Evolutionary conservation across 441 rosid species (phyloP).

Genomic region (Manihot esculenta): DNA sequence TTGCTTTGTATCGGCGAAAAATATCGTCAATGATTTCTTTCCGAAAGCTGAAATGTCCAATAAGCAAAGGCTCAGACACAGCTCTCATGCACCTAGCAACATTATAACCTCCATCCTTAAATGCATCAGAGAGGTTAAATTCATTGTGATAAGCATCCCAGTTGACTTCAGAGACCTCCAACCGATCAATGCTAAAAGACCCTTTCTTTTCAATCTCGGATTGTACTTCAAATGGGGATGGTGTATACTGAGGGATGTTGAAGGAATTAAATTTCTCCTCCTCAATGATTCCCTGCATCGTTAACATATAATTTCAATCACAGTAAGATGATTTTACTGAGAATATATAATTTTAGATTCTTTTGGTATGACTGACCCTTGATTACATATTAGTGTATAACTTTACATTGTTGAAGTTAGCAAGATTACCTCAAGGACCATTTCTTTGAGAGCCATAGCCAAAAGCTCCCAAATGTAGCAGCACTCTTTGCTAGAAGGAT

Average conservation of each 20-base stretch:
- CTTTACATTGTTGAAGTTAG: too few relatives aligned
- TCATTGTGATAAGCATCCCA: slow-evolving; percentile 34
- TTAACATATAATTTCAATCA: too few relatives aligned
- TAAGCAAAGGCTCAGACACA: slow-evolving; percentile 60
- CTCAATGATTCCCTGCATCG: slow-evolving; percentile 49
- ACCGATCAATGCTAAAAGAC: slow-evolving; percentile 32
- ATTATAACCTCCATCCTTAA: slow-evolving; percentile 35
- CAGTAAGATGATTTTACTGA: too few relatives aligned
- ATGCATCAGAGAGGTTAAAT: slow-evolving; percentile 6
- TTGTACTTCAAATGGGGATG: slow-evolving; percentile 43
- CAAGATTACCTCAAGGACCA: slow-evolving; percentile 42
- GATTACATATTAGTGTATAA: too few relatives aligned
- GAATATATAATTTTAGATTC: too few relatives aligned
- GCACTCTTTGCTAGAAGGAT: slow-evolving; percentile 44
- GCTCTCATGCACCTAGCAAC: slow-evolving; percentile 59
- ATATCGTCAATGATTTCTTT: slow-evolving; percentile 43
- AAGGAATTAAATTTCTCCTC: slow-evolving; percentile 41
- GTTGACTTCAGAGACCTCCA: slow-evolving; percentile 40
- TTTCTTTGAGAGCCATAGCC: slow-evolving; percentile 41
- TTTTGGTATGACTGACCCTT: too few relatives aligned
- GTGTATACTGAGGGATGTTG: slow-evolving; percentile 54
- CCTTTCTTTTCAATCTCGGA: slow-evolving; percentile 38
- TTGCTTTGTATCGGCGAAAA: slow-evolving; percentile 37
- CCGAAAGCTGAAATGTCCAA: slow-evolving; percentile 54
- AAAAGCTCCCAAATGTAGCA: slow-evolving; percentile 52